These are phyloP conservation scores for Cladorrhinum samala DNA, from an alignment of 495 filamentous ascomycete genomes.

Conservation along the genomic window DNA sequence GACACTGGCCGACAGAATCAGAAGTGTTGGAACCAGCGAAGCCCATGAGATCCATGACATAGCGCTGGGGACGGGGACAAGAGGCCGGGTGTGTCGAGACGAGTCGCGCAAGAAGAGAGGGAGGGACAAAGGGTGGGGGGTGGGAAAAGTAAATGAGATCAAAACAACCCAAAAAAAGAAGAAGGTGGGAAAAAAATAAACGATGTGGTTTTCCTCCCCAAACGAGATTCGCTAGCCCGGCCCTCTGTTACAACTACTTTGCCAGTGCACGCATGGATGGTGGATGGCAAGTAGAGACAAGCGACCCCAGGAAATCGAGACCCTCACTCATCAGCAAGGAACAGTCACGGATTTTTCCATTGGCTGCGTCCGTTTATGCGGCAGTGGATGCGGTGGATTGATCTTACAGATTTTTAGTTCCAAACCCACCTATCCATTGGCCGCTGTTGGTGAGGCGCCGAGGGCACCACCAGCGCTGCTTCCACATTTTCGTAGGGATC, in stretches of 20 bases:
- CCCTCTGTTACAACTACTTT: not conserved
- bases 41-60: constrained; percentile 48
- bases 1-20: constrained; percentile 45
- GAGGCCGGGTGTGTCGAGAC: constrained; percentile 4
- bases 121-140: constrained; percentile 12
- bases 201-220: not conserved
- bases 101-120: constrained; percentile 1
- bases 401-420: too few species aligned
- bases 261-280: not conserved
- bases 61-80: constrained; percentile 31
- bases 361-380: not conserved
- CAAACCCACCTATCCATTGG: not conserved
- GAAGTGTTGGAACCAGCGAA: constrained; percentile 42
- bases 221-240: not conserved
- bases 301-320: not conserved
- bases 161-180: constrained; percentile 1
- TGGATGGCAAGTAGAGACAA: not conserved
- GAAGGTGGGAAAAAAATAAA: not conserved
- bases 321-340: too few species aligned
- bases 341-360: too few species aligned
- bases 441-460: too few species aligned
- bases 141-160: not conserved
- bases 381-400: not conserved
- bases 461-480: too few species aligned
- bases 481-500: not conserved